Percentiles rank a stretch among this genome's conserved stretches.
phyloP scores from a whole-genome alignment of 202 grass and related monocot species.

The Digitaria exilis region DNA sequence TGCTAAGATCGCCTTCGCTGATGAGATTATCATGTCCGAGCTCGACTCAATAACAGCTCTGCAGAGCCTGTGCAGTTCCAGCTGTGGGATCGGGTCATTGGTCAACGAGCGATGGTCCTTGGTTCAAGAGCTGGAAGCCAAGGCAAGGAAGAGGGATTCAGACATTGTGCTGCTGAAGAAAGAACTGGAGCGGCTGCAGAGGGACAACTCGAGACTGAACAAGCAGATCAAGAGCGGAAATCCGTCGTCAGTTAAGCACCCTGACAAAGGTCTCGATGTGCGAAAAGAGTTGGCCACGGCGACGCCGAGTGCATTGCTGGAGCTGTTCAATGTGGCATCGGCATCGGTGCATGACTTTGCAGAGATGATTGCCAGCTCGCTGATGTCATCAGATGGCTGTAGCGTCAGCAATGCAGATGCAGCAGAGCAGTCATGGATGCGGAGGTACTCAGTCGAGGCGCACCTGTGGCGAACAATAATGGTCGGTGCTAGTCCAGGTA shows the following conservation, averaged over 20 bases:
- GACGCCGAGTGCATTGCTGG: background rate
- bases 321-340: background rate
- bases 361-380: background rate
- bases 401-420: background rate
- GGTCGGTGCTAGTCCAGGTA: background rate
- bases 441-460: background rate
- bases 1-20: slow-evolving; percentile 6
- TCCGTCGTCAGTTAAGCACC: background rate
- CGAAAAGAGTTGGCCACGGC: background rate
- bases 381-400: background rate
- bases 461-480: slow-evolving; percentile 21
- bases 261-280: too few species aligned
- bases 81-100: background rate
- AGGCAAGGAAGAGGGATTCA: slow-evolving; percentile 19
- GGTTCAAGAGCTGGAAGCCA: slow-evolving; percentile 23
- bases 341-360: slow-evolving; percentile 5
- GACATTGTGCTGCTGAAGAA: background rate
- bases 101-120: background rate
- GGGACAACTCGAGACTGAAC: background rate
- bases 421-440: background rate
- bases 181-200: background rate
- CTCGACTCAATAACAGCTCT: background rate
- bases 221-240: background rate
- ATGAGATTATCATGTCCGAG: slow-evolving; percentile 19
- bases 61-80: background rate